These are phyloP conservation scores for Trichoderma gracile DNA, from an alignment of 2,329 filamentous ascomycete species.

Conservation along the genomic window DNA sequence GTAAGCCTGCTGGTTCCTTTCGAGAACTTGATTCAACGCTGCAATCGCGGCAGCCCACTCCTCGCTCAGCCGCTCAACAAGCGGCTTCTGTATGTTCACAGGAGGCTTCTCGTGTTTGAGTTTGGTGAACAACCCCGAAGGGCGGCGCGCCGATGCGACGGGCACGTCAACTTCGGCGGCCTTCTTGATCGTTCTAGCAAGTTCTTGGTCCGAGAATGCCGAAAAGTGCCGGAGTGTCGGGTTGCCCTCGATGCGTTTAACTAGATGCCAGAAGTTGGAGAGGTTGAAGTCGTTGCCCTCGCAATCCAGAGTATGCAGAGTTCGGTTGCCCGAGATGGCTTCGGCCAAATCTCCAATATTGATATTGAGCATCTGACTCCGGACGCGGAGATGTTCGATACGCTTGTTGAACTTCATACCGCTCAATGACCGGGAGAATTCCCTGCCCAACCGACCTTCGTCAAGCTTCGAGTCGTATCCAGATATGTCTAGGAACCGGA, in stretches of 20 bases:
- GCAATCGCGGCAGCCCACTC: slow-evolving; percentile 43
- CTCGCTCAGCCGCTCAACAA: slow-evolving; percentile 42
- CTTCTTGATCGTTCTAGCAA: slow-evolving; percentile 40
- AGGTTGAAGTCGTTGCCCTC: slow-evolving; percentile 57
- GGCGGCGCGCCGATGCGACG: slow-evolving; percentile 34
- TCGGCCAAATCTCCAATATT: slow-evolving; percentile 56
- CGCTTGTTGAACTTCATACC: slow-evolving; percentile 48
- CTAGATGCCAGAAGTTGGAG: slow-evolving; percentile 51
- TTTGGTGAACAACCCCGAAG: slow-evolving; percentile 39
- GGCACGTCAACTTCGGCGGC: slow-evolving; percentile 37
- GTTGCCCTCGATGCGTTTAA: slow-evolving; percentile 47
- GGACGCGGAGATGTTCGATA: slow-evolving; percentile 54
- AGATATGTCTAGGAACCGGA: slow-evolving; percentile 58
- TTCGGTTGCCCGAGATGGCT: slow-evolving; percentile 51
- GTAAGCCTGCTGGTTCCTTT: slow-evolving; percentile 39
- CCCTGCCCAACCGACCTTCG: slow-evolving; percentile 56
- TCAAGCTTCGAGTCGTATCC: slow-evolving; percentile 60
- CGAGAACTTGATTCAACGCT: slow-evolving; percentile 39
- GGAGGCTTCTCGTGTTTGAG: slow-evolving; percentile 38
- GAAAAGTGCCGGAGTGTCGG: slow-evolving; percentile 48
- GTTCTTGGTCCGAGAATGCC: slow-evolving; percentile 42
- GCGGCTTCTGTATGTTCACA: slow-evolving; percentile 35
- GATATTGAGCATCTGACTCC: slow-evolving; percentile 57
- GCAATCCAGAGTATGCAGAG: slow-evolving; percentile 55
- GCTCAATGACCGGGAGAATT: slow-evolving; percentile 52